A percentile compares a stretch with the other conserved stretches of the same genome.
phyloP scores from a whole-genome alignment of 176 grass and related monocot genomes.

The Carex pumila region DNA sequence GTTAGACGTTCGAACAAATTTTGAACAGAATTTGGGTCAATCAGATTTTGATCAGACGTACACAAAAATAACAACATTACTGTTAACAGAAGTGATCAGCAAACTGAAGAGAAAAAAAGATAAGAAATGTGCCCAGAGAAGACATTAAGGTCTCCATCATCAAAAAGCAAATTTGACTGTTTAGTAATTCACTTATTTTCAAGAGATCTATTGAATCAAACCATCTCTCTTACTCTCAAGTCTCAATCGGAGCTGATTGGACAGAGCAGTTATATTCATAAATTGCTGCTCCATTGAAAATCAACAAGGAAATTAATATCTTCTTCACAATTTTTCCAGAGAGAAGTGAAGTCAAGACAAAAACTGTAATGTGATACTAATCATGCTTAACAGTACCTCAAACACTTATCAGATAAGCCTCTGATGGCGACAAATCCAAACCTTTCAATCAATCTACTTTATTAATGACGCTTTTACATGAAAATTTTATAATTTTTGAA shows the following conservation, averaged over 20 bases:
- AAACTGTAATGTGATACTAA: neutral
- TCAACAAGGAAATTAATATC: neutral
- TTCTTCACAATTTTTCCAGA: neutral
- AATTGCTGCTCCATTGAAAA: too few species aligned
- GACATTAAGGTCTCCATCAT: neutral
- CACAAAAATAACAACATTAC: neutral
- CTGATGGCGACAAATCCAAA: too few species aligned
- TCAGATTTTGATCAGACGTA: too few species aligned
- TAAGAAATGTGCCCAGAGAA: neutral
- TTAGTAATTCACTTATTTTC: neutral
- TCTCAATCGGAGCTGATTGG: neutral
- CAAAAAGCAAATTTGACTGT: slow-evolving; percentile 13
- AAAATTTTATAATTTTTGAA: too few species aligned
- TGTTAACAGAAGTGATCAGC: neutral
- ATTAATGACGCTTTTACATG: too few species aligned
- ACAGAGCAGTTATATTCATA: neutral
- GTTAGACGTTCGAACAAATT: too few species aligned
- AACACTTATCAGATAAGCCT: too few species aligned
- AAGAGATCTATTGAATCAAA: neutral
- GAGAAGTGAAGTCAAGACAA: neutral
- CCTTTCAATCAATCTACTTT: too few species aligned
- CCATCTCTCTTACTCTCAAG: neutral
- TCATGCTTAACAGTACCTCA: neutral
- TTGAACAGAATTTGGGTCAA: too few species aligned
- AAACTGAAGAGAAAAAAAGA: neutral